Evolutionary conservation across 176 grass and related monocot genomes (phyloP).

Genomic region (Carex parvula): DNA sequence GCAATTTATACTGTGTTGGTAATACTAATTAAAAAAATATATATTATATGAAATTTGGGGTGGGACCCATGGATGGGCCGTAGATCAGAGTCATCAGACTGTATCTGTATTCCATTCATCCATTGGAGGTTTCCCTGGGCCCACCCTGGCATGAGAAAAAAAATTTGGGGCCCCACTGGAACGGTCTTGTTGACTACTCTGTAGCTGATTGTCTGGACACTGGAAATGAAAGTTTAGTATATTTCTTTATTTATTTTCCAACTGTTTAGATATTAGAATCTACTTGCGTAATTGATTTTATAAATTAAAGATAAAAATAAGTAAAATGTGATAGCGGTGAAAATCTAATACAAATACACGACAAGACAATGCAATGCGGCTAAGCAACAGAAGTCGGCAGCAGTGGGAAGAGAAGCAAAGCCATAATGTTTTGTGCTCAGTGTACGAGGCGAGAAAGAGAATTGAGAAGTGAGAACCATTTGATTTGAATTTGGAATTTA

Average conservation of each 20-base stretch:
- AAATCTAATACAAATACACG: not conserved
- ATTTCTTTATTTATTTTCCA: not conserved
- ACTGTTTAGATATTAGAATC: not conserved
- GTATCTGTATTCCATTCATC: not conserved
- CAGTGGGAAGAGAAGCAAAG: not conserved
- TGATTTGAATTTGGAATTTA: not conserved
- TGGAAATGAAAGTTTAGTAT: not conserved
- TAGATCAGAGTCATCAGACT: not conserved
- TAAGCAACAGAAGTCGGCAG: not conserved
- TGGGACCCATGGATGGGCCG: not conserved
- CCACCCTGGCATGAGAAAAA: not conserved
- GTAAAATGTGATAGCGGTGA: not conserved
- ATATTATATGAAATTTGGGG: not conserved
- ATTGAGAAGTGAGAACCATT: not conserved
- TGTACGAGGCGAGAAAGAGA: not conserved
- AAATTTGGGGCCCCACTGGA: not conserved
- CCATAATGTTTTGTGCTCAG: not conserved
- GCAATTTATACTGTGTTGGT: conserved; percentile 13
- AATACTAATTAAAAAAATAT: not conserved
- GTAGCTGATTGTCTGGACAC: not conserved
- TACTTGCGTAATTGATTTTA: not conserved
- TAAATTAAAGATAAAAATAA: not conserved
- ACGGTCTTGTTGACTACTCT: conserved; percentile 14
- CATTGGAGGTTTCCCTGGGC: not conserved
- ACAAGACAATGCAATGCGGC: not conserved